Evolutionary conservation across 2,329 filamentous ascomycete species (phyloP).

Genomic region (Sporothrix phasma): DNA sequence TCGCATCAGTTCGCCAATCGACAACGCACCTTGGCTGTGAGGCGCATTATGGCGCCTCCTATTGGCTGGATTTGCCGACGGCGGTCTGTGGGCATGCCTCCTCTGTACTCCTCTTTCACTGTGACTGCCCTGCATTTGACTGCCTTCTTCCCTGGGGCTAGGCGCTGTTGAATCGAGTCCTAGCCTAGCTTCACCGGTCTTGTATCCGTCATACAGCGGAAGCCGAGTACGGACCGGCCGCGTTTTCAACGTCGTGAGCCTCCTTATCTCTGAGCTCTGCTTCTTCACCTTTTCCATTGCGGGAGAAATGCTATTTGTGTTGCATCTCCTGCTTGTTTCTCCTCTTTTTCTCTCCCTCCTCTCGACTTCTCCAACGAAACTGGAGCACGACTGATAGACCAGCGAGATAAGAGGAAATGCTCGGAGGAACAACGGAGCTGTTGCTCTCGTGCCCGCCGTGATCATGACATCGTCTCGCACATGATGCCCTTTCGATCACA

Average conservation of each 20-base stretch:
- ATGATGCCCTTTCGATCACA: not conserved
- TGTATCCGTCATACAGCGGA: not conserved
- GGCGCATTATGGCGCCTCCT: not conserved
- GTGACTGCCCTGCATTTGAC: not conserved
- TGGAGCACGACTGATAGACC: not conserved
- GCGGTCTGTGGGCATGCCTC: not conserved
- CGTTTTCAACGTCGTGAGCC: not conserved
- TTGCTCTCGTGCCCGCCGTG: not conserved
- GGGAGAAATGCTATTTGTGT: not conserved
- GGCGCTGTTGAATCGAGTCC: not conserved
- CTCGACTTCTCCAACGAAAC: not conserved
- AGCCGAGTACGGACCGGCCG: too few relatives aligned
- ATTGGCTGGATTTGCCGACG: conserved; percentile 11
- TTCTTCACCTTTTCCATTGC: not conserved
- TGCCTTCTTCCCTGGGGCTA: not conserved
- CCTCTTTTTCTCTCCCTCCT: not conserved
- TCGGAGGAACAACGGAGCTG: not conserved
- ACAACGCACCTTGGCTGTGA: not conserved
- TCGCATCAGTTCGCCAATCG: not conserved
- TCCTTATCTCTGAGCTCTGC: not conserved
- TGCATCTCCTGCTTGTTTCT: not conserved
- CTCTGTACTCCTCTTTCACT: not conserved
- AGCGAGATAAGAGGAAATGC: not conserved
- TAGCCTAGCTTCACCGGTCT: too few relatives aligned
- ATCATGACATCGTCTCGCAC: not conserved